phyloP scores from a whole-genome alignment of 163 green algal species.

The Scenedesmus sp. region DNA sequence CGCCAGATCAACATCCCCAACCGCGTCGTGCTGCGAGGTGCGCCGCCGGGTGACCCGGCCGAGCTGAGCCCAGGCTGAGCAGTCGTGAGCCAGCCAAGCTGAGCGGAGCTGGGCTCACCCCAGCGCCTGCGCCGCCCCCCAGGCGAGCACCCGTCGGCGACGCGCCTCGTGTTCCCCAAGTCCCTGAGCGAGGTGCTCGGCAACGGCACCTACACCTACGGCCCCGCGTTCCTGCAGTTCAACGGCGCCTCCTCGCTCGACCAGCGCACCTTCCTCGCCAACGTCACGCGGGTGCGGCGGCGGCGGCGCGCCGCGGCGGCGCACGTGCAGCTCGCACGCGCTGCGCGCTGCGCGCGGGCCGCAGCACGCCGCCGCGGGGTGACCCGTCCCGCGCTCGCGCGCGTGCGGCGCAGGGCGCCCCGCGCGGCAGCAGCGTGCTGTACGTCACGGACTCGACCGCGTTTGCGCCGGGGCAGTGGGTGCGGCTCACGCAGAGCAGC shows the following conservation, averaged over 20 bases:
- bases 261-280: constrained; percentile 27
- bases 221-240: constrained; percentile 36
- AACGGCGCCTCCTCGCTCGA: constrained; percentile 22
- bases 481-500: constrained; percentile 19
- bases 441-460: constrained; percentile 22
- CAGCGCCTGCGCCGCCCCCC: too few species aligned
- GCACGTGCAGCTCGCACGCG: too few species aligned
- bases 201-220: constrained; percentile 10
- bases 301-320: too few species aligned
- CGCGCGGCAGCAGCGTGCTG: constrained; percentile 18
- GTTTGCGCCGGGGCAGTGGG: constrained; percentile 27
- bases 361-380: too few species aligned
- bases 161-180: constrained; percentile 35
- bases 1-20: constrained; percentile 36
- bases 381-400: too few species aligned
- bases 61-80: too few species aligned
- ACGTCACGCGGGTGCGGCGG: constrained; percentile 26
- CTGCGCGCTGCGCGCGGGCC: too few species aligned
- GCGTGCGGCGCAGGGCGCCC: constrained; percentile 8
- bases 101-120: too few species aligned
- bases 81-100: too few species aligned
- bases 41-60: too few species aligned
- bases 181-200: constrained; percentile 24
- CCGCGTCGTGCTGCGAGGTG: constrained; percentile 35
- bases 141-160: background rate